These are phyloP conservation scores for Raphanus raphanistrum DNA, from an alignment of 345 rosid species.

Conservation along the genomic window DNA sequence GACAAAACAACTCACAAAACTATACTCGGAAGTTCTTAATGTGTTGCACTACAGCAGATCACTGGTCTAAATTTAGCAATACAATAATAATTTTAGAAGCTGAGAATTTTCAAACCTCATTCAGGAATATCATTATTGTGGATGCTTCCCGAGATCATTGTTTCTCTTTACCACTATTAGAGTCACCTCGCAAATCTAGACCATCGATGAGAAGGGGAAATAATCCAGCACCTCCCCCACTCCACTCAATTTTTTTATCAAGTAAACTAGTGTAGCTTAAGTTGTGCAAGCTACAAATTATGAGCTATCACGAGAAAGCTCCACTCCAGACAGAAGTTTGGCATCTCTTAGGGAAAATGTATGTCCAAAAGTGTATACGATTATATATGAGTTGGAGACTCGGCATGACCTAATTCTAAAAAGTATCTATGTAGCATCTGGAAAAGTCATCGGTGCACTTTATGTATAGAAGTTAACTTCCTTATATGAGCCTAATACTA, in stretches of 20 bases:
- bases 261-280: conserved; percentile 1
- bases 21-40: not conserved
- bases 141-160: conserved; percentile 13
- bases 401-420: conserved; percentile 53
- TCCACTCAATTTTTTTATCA: not conserved
- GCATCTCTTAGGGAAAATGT: not conserved
- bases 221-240: conserved; percentile 10
- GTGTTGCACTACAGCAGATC: not conserved
- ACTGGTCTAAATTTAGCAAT: not conserved
- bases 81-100: not conserved
- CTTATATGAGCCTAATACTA: conserved; percentile 13
- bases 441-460: conserved; percentile 37
- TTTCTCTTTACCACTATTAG: conserved; percentile 22
- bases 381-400: conserved; percentile 58
- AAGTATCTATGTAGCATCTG: conserved; percentile 33
- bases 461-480: not conserved
- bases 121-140: not conserved
- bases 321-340: not conserved
- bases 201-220: conserved; percentile 42
- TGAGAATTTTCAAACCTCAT: conserved; percentile 2
- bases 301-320: not conserved
- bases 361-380: conserved; percentile 33
- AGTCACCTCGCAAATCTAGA: conserved; percentile 39
- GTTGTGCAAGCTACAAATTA: not conserved
- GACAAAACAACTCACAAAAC: not conserved